These are phyloP conservation scores for Martiniozyma abietophila DNA, from an alignment of 805 yeast species.

Conservation along the genomic window DNA sequence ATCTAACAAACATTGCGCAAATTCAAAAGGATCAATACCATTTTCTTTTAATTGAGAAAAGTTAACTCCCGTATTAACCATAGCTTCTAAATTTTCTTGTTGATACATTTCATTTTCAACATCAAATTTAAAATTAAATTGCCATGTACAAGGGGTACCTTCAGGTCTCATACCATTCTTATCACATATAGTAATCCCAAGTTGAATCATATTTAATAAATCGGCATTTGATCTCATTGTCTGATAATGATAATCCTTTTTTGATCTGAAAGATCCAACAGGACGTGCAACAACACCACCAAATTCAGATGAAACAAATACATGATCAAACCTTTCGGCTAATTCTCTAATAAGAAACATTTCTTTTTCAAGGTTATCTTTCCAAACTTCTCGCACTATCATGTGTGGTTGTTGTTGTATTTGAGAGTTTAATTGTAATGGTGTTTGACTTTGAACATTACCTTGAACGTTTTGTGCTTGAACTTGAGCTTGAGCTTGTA, in stretches of 20 bases:
- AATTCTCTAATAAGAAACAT: slow-evolving; percentile 52
- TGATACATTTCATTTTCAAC: slow-evolving; percentile 74
- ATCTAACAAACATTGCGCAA: slow-evolving; percentile 76
- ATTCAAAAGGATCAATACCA: slow-evolving; percentile 73
- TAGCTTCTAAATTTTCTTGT: slow-evolving; percentile 70
- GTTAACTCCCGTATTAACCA: slow-evolving; percentile 76
- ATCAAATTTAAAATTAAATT: slow-evolving; percentile 84
- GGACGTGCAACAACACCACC: slow-evolving; percentile 97
- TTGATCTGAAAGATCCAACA: slow-evolving; percentile 82
- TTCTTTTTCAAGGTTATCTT: slow-evolving; percentile 57
- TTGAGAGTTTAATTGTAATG: too few relatives aligned
- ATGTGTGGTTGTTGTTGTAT: slow-evolving; percentile 36
- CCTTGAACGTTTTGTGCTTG: not conserved
- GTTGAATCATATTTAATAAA: slow-evolving; percentile 73
- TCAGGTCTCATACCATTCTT: slow-evolving; percentile 62
- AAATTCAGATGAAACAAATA: slow-evolving; percentile 81
- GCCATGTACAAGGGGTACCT: slow-evolving; percentile 76
- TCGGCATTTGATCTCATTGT: slow-evolving; percentile 90
- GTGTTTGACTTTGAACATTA: too few relatives aligned
- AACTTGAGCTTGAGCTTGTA: not conserved
- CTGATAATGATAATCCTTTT: slow-evolving; percentile 91
- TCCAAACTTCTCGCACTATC: slow-evolving; percentile 66
- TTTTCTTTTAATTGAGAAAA: slow-evolving; percentile 61
- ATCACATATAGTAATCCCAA: slow-evolving; percentile 71
- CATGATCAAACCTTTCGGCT: slow-evolving; percentile 45